Evolutionary conservation across 768 basidiomycete genomes (phyloP).

Genomic region (Termitomyces sp.): DNA sequence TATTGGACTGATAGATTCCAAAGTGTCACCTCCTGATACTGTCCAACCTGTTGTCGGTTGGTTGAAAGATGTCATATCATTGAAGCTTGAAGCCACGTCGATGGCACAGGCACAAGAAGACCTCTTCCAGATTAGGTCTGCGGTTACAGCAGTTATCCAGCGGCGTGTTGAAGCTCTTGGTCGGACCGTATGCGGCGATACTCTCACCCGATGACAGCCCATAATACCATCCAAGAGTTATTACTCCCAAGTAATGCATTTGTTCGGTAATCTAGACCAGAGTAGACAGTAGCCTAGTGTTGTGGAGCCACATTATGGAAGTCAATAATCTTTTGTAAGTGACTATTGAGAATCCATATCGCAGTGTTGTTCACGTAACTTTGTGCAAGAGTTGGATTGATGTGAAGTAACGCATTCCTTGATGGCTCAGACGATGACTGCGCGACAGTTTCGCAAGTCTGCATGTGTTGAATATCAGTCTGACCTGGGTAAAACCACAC

Average conservation of each 20-base stretch:
- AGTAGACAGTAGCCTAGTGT: not conserved
- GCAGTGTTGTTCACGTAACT: not conserved
- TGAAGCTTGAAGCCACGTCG: not conserved
- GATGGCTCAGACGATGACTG: slow-evolving; percentile 7
- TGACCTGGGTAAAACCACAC: slow-evolving; percentile 35
- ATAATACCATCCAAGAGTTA: too few relatives aligned
- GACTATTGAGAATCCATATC: slow-evolving; percentile 11
- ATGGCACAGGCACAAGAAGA: slow-evolving; percentile 16
- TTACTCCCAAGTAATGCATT: slow-evolving; percentile 4
- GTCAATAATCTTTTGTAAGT: slow-evolving; percentile 14
- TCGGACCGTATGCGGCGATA: slow-evolving; percentile 40
- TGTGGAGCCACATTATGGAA: slow-evolving; percentile 9
- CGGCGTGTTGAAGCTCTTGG: slow-evolving; percentile 49
- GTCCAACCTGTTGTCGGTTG: slow-evolving; percentile 17
- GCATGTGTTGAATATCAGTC: slow-evolving; percentile 23
- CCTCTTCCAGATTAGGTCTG: slow-evolving; percentile 39
- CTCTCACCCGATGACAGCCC: slow-evolving; percentile 13
- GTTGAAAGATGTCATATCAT: slow-evolving; percentile 15
- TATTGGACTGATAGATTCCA: slow-evolving; percentile 5
- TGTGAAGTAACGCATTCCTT: slow-evolving; percentile 2
- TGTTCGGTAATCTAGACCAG: not conserved
- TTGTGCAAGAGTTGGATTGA: not conserved
- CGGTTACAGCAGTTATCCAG: slow-evolving; percentile 52
- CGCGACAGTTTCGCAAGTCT: slow-evolving; percentile 18
- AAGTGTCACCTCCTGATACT: not conserved